Evolutionary conservation across 805 yeast species (phyloP).

Genomic region (Cyberlindnera suaveolens): DNA sequence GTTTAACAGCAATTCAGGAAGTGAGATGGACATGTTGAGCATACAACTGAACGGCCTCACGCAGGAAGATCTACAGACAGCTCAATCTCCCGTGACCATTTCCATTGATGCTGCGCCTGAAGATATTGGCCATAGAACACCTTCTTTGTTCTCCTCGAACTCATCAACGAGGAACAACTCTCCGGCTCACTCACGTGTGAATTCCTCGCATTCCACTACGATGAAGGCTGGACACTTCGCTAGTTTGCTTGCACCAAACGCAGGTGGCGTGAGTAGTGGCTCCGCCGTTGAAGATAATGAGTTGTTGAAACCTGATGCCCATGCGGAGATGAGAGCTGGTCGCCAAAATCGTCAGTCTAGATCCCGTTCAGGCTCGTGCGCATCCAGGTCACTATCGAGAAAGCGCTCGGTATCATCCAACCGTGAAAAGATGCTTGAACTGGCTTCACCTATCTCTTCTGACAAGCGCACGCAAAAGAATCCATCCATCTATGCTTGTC

Average conservation of each 20-base stretch:
- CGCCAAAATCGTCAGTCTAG: constrained; percentile 36
- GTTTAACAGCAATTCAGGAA: not conserved
- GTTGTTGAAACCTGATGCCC: constrained; percentile 13
- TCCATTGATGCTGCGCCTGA: constrained; percentile 32
- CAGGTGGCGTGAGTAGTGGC: not conserved
- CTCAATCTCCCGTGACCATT: constrained; percentile 20
- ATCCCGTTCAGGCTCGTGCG: constrained; percentile 27
- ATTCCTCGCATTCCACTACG: constrained; percentile 24
- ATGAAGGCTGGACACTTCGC: constrained; percentile 16
- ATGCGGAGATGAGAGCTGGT: constrained; percentile 17
- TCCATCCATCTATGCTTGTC: constrained; percentile 73
- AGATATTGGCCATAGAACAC: constrained; percentile 41
- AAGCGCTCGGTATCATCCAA: constrained; percentile 26
- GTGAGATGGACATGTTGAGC: constrained; percentile 8
- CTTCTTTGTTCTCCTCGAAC: constrained; percentile 48
- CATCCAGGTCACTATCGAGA: constrained; percentile 19
- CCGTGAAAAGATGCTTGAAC: constrained; percentile 53
- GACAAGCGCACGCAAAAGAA: constrained; percentile 59
- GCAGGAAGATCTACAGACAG: constrained; percentile 15
- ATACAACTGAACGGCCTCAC: constrained; percentile 12
- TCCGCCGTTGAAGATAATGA: constrained; percentile 6
- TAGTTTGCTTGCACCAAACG: constrained; percentile 4
- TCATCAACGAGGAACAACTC: constrained; percentile 29
- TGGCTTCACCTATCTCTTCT: constrained; percentile 52
- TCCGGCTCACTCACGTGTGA: constrained; percentile 28